Base-by-base conservation (phyloP, 768 basidiomycete genomes). In the Hericium rajendrae region DNA sequence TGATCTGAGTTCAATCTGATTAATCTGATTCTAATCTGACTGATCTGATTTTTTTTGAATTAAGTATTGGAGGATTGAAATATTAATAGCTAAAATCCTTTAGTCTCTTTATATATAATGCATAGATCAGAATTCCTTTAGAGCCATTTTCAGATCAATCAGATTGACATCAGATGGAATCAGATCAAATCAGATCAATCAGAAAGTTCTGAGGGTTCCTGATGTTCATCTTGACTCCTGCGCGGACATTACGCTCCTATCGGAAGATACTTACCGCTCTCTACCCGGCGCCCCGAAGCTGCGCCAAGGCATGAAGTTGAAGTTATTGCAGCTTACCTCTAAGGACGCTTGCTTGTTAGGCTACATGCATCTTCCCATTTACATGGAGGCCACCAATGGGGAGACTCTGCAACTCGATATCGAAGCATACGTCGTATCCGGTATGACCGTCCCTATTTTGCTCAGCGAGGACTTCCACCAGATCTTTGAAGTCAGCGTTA, bases 391-490 rank as follows among this genome's bases (percentile, higher is more conserved):
- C 26, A 69, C 68, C n/a, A n/a, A n/a, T n/a, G n/a, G 4, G 10
- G 59, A 10, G 59, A 57, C 10, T 66, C 69, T 65, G 73, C 0
- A 56, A 62, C 50, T 28, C 72, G 59, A 38, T 1, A 56, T 59
- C 2, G 68, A 70, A 52, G 62, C 64, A 2, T 68, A 67, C 38
- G 68, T 69, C 0, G 65, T 69, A 0, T 55, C 60, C 3, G 58
- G 57, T 1, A 70, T 70, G 69, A 55, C 58, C 0, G 67, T 68
- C 1, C 68, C 69, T 8, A n/a, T 70, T 0, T 58, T 70, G 1
- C 59, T 70, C 0, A 69, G 69, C 1, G 69, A 69, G 51, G 69
- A 70, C 48, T 70, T 67, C 59, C 66, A 67, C 11, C 11, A 48
- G 1, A 41, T 48, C 0, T 69, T 69, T 55, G 67, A 66, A 32